Evolutionary conservation across 2,329 filamentous ascomycete genomes (phyloP), one percentile per base, ranked within the genome.

Genomic region (Exophiala sp.): DNA sequence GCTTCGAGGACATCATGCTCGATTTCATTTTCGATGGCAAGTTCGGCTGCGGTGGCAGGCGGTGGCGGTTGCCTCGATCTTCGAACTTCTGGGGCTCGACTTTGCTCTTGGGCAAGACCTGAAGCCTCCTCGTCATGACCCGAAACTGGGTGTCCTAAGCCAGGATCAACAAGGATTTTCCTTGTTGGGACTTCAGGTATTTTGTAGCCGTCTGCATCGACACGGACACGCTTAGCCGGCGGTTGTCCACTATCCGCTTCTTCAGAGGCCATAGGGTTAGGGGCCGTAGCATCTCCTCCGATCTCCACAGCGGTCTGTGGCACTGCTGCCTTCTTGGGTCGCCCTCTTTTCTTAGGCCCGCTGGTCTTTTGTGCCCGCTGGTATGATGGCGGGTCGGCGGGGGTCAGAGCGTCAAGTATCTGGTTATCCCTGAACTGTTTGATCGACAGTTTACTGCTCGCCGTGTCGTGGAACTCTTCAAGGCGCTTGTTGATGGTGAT

Each of bases 401-500:
- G 37, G 1, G 47, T 39, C 56, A 87, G 83, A 19, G 78, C 71
- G 19, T 83, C 82, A 10, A 48, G 49, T 32, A 72, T 51, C 46
- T 71, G 68, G 21, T 72, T 69, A 2, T 69, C 68, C 34, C 70
- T 75, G 62, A 95, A 95, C 61, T 96, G 85, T 55, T 90, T 85
- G 16, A 98, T 86, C 0, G 88, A 93, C 68, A 97, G 78, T 43
- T 81, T 80, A 58, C 88, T 88, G 53, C 85, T 89, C 56, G 88
- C 85, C 0, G 91, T 95, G 24, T 83, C 79, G 57, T 87, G 88
- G 70, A 97, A 98, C 64, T 98, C 93, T 58, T 90, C 83, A 8
- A 98, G 73, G 55, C 93, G 88, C 65, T 91, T 88, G 63, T 89
- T 86, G 53, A 98, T 88, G 6, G 93, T 98, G 54, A 88, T 80